A percentile compares a stretch with the other conserved stretches of the same genome.
phyloP scores from a whole-genome alignment of 306 rosid genomes.

The Corylus avellana region DNA sequence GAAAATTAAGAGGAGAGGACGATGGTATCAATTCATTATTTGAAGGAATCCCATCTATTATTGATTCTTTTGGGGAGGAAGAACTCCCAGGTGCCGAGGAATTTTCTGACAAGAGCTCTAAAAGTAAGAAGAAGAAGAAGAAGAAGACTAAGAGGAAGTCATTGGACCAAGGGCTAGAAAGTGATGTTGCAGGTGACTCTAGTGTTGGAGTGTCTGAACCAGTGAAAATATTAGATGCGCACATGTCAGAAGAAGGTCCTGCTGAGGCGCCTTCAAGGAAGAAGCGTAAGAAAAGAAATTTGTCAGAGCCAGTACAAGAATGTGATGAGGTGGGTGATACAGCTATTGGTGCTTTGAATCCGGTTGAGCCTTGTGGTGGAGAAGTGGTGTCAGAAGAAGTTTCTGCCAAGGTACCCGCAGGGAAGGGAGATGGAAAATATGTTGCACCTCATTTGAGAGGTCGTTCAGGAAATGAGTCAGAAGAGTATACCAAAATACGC shows the following conservation, averaged over 20 bases:
- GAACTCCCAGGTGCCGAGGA: conserved; percentile 23
- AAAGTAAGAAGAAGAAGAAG: conserved; percentile 39
- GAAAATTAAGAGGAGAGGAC: conserved; percentile 70
- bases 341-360: conserved; percentile 14
- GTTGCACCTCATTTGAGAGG: conserved; percentile 74
- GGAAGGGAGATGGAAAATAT: conserved; percentile 50
- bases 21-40: conserved; percentile 65
- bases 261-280: conserved; percentile 24
- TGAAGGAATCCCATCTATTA: conserved; percentile 44
- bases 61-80: conserved; percentile 44
- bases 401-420: conserved; percentile 36
- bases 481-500: conserved; percentile 71
- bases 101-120: conserved; percentile 31
- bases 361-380: conserved; percentile 18
- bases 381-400: conserved; percentile 27
- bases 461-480: conserved; percentile 61
- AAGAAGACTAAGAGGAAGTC: conserved; percentile 24
- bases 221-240: conserved; percentile 29
- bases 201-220: conserved; percentile 18
- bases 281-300: conserved; percentile 52
- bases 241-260: conserved; percentile 32
- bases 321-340: conserved; percentile 22
- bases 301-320: conserved; percentile 31
- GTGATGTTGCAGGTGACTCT: conserved; percentile 23
- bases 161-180: conserved; percentile 32